A percentile compares a stretch with the other conserved stretches of the same genome.
These are phyloP conservation scores for Calonectria honghensis DNA, from an alignment of 2,329 filamentous ascomycete genomes.

Conservation along the genomic window DNA sequence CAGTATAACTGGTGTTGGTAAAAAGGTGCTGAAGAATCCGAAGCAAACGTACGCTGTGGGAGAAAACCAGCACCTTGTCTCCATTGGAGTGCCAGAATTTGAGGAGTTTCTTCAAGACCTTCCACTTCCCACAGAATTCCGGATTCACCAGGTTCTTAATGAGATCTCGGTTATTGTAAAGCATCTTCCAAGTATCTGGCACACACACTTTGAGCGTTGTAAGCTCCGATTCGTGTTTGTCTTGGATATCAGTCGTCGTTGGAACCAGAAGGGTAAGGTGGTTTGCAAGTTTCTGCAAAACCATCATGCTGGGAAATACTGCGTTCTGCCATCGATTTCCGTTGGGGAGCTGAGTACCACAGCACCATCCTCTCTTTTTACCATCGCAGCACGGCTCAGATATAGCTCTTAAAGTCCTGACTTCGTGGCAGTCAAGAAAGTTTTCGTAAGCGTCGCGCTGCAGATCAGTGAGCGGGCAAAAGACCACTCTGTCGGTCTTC, in stretches of 20 bases:
- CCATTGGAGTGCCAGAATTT: slow-evolving; percentile 92
- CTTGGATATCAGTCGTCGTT: slow-evolving; percentile 74
- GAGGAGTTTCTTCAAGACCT: slow-evolving; percentile 88
- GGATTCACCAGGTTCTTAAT: slow-evolving; percentile 89
- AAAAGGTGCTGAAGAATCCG: slow-evolving; percentile 91
- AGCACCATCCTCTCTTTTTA: slow-evolving; percentile 86
- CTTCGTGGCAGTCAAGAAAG: slow-evolving; percentile 81
- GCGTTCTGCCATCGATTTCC: slow-evolving; percentile 82
- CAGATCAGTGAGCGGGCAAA: slow-evolving; percentile 90
- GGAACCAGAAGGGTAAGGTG: slow-evolving; percentile 94
- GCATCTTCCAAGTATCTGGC: slow-evolving; percentile 82
- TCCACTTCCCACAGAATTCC: slow-evolving; percentile 98
- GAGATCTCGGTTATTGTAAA: slow-evolving; percentile 85
- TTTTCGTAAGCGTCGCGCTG: slow-evolving; percentile 90
- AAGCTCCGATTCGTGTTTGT: slow-evolving; percentile 87
- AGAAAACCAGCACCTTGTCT: slow-evolving; percentile 97
- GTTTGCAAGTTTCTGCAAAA: slow-evolving; percentile 91
- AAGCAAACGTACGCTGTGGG: slow-evolving; percentile 90
- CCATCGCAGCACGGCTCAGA: slow-evolving; percentile 81
- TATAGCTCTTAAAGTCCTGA: slow-evolving; percentile 80
- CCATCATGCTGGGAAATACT: slow-evolving; percentile 90
- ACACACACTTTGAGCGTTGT: slow-evolving; percentile 83
- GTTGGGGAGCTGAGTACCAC: slow-evolving; percentile 75
- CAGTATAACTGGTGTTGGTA: slow-evolving; percentile 90
- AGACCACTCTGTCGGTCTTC: slow-evolving; percentile 95